Conservation (phyloP, 371 early-diverging fungal species). For the Globomyces sp. region DNA sequence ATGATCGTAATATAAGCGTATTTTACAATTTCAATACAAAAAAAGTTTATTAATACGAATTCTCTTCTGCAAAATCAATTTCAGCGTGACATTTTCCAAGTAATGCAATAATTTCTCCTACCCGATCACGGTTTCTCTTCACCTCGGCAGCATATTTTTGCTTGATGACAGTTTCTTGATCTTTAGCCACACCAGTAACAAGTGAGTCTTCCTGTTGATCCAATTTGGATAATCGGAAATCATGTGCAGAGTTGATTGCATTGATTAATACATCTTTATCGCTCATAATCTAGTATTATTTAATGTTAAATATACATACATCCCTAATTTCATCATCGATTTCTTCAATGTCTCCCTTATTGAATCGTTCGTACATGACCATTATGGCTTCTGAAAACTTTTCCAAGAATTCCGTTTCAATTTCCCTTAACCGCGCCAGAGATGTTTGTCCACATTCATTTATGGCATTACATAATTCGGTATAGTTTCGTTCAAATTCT, state of each 20-base stretch:
- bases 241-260: slow-evolving; percentile 51
- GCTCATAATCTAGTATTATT: slow-evolving; percentile 34
- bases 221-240: slow-evolving; percentile 46
- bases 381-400: slow-evolving; percentile 46
- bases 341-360: slow-evolving; percentile 52
- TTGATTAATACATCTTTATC: slow-evolving; percentile 54
- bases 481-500: slow-evolving; percentile 53
- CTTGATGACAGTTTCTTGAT: slow-evolving; percentile 38
- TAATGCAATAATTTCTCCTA: slow-evolving; percentile 50
- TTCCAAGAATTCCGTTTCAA: slow-evolving; percentile 55
- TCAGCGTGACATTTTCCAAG: slow-evolving; percentile 43
- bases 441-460: slow-evolving; percentile 39
- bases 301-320: slow-evolving; percentile 25
- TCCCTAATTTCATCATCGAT: slow-evolving; percentile 54
- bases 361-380: slow-evolving; percentile 46
- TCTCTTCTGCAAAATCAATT: slow-evolving; percentile 52
- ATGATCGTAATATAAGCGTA: background rate
- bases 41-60: slow-evolving; percentile 30
- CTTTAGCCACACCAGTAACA: slow-evolving; percentile 41
- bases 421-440: slow-evolving; percentile 49
- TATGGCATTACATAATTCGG: slow-evolving; percentile 40
- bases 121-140: slow-evolving; percentile 43
- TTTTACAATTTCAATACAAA: background rate
- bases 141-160: slow-evolving; percentile 45
- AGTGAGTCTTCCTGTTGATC: slow-evolving; percentile 52